A percentile compares a stretch with the other conserved stretches of the same genome.
Conservation (phyloP, 2,329 filamentous ascomycete species). For the Xylariaceae sp. region DNA sequence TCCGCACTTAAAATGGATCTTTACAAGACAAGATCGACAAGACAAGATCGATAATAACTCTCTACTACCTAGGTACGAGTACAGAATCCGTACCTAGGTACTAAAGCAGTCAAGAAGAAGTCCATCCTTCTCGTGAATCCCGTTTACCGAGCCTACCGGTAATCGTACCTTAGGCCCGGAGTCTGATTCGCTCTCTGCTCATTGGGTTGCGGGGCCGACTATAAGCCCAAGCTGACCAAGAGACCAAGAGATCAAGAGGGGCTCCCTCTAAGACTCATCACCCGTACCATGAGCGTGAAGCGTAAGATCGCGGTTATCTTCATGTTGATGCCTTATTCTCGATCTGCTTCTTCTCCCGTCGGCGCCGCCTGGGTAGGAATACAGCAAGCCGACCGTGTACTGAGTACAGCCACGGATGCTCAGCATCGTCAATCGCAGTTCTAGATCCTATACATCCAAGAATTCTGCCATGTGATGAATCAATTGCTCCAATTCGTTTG, state of each 20-base stretch:
- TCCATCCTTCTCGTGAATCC: not conserved
- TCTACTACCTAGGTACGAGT: too few species aligned
- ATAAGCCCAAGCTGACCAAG: not conserved
- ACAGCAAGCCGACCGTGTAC: too few species aligned
- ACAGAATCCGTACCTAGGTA: too few species aligned
- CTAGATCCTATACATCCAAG: not conserved
- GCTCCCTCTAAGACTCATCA: too few species aligned
- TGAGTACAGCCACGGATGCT: too few species aligned
- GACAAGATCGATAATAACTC: too few species aligned
- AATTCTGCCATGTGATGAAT: not conserved
- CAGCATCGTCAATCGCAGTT: not conserved
- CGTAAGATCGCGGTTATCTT: not conserved
- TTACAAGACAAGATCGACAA: too few species aligned
- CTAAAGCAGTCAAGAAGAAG: not conserved
- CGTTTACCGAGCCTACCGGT: not conserved
- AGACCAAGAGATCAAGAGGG: too few species aligned
- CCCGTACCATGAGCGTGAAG: not conserved
- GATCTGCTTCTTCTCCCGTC: not conserved
- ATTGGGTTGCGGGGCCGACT: not conserved
- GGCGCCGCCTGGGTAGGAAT: too few species aligned
- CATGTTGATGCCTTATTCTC: not conserved
- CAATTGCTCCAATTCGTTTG: not conserved
- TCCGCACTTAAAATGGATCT: too few species aligned
- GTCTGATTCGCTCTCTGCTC: not conserved
- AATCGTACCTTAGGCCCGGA: not conserved